Evolutionary conservation across 768 basidiomycete genomes (phyloP).

Genomic region (Paxillus rubicundulus): DNA sequence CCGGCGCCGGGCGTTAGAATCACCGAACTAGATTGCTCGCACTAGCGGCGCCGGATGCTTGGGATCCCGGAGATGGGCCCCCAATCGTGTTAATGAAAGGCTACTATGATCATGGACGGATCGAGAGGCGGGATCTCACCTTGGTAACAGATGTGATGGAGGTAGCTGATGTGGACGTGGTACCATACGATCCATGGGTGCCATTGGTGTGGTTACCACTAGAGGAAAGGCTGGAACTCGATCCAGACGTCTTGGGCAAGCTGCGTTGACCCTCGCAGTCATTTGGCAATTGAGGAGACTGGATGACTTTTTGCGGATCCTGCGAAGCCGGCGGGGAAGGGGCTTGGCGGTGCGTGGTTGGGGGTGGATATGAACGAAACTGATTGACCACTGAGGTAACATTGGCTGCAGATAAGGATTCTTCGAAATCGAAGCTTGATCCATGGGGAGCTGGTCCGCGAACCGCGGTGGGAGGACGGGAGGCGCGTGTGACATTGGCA

Average conservation of each 20-base stretch:
- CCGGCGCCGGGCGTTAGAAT: conserved; percentile 22
- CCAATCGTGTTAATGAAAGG: conserved; percentile 9
- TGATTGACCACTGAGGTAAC: conserved; percentile 33
- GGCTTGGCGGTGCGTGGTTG: conserved; percentile 17
- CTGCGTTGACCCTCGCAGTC: conserved; percentile 6
- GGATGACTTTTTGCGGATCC: conserved; percentile 4
- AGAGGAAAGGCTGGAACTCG: conserved; percentile 24
- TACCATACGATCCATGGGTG: conserved; percentile 19
- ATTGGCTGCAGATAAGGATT: conserved; percentile 28
- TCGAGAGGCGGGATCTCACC: conserved; percentile 18
- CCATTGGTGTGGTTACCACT: conserved; percentile 26
- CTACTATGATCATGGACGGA: conserved; percentile 9
- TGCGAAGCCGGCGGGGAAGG: conserved; percentile 21
- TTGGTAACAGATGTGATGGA: conserved; percentile 19
- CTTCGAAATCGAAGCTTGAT: conserved; percentile 27
- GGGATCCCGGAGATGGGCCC: conserved; percentile 11
- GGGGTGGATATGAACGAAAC: conserved; percentile 28
- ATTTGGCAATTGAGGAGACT: conserved; percentile 5
- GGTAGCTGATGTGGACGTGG: conserved; percentile 24
- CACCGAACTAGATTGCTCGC: conserved; percentile 18
- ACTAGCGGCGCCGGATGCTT: conserved; percentile 12
- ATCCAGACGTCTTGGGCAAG: conserved; percentile 24
- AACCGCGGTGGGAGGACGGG: conserved; percentile 19
- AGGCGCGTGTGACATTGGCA: neutral
- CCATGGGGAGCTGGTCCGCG: conserved; percentile 17